These are phyloP conservation scores for Cutaneotrichosporon curvatum DNA, from an alignment of 1,284 basidiomycete species.

Conservation along the genomic window DNA sequence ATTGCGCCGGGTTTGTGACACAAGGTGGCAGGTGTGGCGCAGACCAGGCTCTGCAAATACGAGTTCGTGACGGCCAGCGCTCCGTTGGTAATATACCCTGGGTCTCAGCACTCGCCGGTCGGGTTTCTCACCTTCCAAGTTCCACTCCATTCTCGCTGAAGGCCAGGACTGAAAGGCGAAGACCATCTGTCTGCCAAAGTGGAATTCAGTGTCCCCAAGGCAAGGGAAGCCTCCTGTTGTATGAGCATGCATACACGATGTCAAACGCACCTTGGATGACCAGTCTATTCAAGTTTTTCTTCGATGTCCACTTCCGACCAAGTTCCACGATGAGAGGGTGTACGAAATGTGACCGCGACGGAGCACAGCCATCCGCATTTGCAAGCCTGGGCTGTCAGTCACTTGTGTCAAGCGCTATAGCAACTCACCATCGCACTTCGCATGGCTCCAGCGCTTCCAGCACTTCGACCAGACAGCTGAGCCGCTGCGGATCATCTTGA, in stretches of 20 bases:
- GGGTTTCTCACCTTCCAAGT: neutral
- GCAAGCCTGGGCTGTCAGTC: too few species aligned
- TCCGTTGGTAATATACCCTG: too few species aligned
- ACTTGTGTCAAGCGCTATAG: too few species aligned
- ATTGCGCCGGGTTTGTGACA: too few species aligned
- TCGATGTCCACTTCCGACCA: constrained; percentile 1
- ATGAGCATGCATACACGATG: too few species aligned
- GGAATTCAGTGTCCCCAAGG: neutral
- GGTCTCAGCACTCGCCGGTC: too few species aligned
- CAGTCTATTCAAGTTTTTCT: neutral
- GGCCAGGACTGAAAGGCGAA: constrained; percentile 3
- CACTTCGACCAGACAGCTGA: constrained; percentile 1
- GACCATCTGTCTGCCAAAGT: neutral
- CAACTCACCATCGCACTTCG: constrained; percentile 2
- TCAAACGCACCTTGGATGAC: constrained; percentile 1
- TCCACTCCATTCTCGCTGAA: neutral
- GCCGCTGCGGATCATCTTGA: constrained; percentile 1
- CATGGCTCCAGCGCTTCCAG: neutral
- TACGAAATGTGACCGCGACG: neutral
- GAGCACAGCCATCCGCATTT: neutral
- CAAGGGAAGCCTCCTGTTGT: neutral
- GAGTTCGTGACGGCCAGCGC: too few species aligned
- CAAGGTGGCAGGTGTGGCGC: too few species aligned
- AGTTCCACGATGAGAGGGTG: constrained; percentile 1
- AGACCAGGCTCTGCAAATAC: too few species aligned